phyloP scores from a whole-genome alignment of 2,329 filamentous ascomycete species.

The Colletotrichum sp. region DNA sequence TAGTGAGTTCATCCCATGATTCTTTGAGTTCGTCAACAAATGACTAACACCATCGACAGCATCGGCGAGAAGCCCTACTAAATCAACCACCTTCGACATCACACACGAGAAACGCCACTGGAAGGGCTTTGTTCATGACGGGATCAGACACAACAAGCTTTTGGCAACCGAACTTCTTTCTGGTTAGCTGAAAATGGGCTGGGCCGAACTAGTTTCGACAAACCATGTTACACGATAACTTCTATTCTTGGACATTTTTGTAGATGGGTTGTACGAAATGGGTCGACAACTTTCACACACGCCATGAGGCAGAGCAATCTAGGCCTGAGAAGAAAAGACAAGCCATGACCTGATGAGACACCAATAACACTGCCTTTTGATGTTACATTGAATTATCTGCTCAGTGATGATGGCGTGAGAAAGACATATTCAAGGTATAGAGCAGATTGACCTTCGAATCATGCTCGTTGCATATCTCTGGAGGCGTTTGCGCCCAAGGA shows the following conservation, averaged over 20 bases:
- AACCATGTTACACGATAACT: background rate
- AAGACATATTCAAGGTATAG: no score
- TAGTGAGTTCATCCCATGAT: slow-evolving; percentile 15
- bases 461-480: no score
- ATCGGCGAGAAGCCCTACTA: slow-evolving; percentile 33
- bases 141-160: background rate
- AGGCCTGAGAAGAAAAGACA: background rate
- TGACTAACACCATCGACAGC: background rate
- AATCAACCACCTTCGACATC: background rate
- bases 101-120: background rate
- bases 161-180: background rate
- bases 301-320: background rate
- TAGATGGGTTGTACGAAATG: background rate
- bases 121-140: background rate
- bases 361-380: background rate
- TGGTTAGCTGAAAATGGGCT: background rate
- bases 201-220: background rate
- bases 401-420: no score
- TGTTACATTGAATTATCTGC: background rate
- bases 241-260: slow-evolving; percentile 13
- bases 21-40: background rate
- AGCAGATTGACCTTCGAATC: no score
- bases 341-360: slow-evolving; percentile 2
- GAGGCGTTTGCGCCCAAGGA: no score
- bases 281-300: background rate